Conservation (phyloP, 371 early-diverging fungal genomes). For the Amoeboaphelidium occidentale region DNA sequence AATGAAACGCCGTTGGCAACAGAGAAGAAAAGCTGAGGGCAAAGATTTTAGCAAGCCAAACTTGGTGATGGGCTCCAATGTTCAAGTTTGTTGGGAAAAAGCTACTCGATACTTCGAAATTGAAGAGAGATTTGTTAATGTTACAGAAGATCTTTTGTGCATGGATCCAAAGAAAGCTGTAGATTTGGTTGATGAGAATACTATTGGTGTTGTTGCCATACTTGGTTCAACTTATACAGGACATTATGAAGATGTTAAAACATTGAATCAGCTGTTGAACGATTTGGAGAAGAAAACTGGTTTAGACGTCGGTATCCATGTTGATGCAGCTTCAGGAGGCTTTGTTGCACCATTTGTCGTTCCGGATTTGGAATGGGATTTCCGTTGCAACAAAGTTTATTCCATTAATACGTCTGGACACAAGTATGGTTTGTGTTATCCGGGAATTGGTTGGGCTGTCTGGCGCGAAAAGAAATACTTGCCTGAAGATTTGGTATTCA, state of each 20-base stretch:
- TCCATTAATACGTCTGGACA: conserved; percentile 18
- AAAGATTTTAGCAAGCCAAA: conserved; percentile 34
- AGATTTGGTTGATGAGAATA: conserved; percentile 39
- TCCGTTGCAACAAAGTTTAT: conserved; percentile 11
- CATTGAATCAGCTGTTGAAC: conserved; percentile 29
- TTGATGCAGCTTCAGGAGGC: conserved; percentile 52
- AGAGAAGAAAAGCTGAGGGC: conserved; percentile 20
- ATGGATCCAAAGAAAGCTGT: conserved; percentile 29
- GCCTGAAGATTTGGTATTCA: conserved; percentile 36
- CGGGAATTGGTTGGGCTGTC: conserved; percentile 39
- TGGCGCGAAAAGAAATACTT: conserved; percentile 29
- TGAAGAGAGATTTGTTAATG: conserved; percentile 29
- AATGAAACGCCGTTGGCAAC: conserved; percentile 42
- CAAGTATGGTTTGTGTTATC: conserved; percentile 28
- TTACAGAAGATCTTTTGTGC: conserved; percentile 18
- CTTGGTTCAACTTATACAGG: conserved; percentile 57
- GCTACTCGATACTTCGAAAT: conserved; percentile 42
- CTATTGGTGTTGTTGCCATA: conserved; percentile 38
- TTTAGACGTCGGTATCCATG: conserved; percentile 33
- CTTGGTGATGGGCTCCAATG: conserved; percentile 37
- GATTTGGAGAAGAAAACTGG: conserved; percentile 23
- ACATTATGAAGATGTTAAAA: conserved; percentile 43
- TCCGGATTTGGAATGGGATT: conserved; percentile 45
- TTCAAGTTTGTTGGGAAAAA: conserved; percentile 37
- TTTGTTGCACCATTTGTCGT: conserved; percentile 48